Evolutionary conservation across 169 alveolate genomes (phyloP).

Genomic region (Amoebophrya sp.): DNA sequence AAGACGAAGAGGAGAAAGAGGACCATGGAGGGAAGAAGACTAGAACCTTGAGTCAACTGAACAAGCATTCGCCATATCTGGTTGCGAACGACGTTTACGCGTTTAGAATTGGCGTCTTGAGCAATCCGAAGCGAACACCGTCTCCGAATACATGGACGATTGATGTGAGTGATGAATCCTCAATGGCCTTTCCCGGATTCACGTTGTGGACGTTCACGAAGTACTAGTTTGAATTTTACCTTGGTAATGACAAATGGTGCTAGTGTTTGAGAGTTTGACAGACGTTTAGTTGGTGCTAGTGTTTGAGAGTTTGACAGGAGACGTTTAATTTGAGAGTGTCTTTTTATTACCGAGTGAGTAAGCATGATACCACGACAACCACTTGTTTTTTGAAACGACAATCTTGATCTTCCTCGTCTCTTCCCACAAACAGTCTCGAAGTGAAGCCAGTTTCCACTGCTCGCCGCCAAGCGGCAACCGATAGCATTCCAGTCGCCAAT

Average conservation of each 20-base stretch:
- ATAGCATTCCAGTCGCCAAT: background rate
- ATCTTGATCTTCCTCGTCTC: no score
- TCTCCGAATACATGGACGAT: background rate
- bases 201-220: conserved; percentile 27
- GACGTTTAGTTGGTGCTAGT: no score
- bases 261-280: no score
- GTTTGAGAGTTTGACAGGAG: no score
- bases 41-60: no score
- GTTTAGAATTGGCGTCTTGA: conserved; percentile 2
- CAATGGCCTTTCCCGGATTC: conserved; percentile 27
- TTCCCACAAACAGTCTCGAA: no score
- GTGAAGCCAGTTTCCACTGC: conserved; percentile 23
- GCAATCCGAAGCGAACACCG: background rate
- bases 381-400: no score
- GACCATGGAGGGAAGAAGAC: background rate
- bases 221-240: no score
- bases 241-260: no score
- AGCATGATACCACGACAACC: no score
- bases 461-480: background rate
- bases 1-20: background rate
- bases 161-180: conserved; percentile 25
- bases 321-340: no score
- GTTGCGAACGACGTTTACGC: conserved; percentile 3
- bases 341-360: no score
- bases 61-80: background rate